These are phyloP conservation scores for Phaseolus lunatus DNA, from an alignment of 306 rosid species.

Conservation along the genomic window DNA sequence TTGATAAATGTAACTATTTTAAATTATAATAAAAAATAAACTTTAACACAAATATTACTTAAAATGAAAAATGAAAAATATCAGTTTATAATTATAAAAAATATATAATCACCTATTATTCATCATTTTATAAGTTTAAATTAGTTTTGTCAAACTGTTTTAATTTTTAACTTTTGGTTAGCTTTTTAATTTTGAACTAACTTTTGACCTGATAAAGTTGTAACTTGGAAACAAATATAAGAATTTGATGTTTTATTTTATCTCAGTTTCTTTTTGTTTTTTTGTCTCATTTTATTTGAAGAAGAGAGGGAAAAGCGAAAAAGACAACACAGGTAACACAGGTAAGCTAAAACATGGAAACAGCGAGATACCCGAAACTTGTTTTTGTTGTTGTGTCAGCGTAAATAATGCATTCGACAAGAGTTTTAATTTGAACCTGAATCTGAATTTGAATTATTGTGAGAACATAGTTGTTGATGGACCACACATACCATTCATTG, in stretches of 20 bases:
- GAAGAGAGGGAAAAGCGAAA: conserved; percentile 9
- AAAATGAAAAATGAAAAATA: too few species aligned
- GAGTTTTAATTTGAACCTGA: neutral
- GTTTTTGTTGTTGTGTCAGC: neutral
- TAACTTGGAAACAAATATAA: neutral
- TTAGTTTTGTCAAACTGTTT: too few species aligned
- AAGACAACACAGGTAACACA: neutral
- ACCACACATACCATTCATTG: neutral
- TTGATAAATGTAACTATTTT: too few species aligned
- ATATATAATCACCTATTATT: too few species aligned
- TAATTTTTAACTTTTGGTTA: too few species aligned
- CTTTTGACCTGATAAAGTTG: too few species aligned
- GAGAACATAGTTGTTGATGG: conserved; percentile 11
- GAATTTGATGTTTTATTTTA: neutral
- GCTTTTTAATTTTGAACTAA: too few species aligned
- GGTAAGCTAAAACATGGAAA: conserved; percentile 3
- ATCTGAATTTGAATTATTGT: neutral
- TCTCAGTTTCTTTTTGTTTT: neutral
- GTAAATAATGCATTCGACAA: neutral
- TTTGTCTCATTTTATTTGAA: neutral
- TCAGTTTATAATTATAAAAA: too few species aligned
- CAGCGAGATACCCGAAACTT: conserved; percentile 27
- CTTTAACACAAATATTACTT: too few species aligned
- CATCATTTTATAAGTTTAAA: too few species aligned
- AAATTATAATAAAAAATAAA: too few species aligned